These are phyloP conservation scores for Claviceps cyperi DNA, from an alignment of 2,329 filamentous ascomycete genomes.

Conservation along the genomic window DNA sequence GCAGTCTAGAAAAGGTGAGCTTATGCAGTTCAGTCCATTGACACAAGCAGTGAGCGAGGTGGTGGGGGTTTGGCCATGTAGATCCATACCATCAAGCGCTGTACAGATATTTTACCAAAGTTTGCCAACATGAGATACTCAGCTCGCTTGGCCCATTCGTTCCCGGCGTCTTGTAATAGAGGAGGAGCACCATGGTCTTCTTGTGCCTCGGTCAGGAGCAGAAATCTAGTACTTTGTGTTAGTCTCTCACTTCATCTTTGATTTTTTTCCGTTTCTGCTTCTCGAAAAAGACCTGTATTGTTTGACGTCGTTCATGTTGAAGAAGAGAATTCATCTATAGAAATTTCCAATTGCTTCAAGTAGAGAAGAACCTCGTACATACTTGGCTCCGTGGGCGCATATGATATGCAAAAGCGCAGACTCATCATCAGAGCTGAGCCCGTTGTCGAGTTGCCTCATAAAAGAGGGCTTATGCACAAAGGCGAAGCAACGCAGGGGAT, in stretches of 20 bases:
- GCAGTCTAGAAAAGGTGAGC: constrained; percentile 16
- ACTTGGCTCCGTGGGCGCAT: constrained; percentile 26
- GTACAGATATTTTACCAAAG: constrained; percentile 25
- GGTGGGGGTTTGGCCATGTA: no score
- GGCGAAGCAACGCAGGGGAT: constrained; percentile 25
- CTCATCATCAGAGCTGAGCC: constrained; percentile 21
- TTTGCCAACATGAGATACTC: constrained; percentile 21
- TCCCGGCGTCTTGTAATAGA: constrained; percentile 20
- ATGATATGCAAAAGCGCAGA: constrained; percentile 22
- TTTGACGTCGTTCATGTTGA: no score
- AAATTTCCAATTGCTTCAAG: no score
- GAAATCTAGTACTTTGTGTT: constrained; percentile 16
- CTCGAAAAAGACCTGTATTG: no score
- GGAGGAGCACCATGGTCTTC: constrained; percentile 16
- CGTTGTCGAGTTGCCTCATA: constrained; percentile 23
- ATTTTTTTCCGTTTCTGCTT: no score
- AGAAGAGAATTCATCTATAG: no score
- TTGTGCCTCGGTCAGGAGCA: constrained; percentile 16
- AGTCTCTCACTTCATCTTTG: no score
- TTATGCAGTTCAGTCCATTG: neutral
- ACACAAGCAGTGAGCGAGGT: neutral
- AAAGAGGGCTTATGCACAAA: constrained; percentile 27
- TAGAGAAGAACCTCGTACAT: constrained; percentile 1
- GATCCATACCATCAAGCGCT: constrained; percentile 25
- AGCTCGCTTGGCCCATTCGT: constrained; percentile 23